A percentile compares a stretch with the other conserved stretches of the same genome.
Evolutionary conservation across 805 yeast genomes (phyloP).

Genomic region (Cyberlindnera americana): DNA sequence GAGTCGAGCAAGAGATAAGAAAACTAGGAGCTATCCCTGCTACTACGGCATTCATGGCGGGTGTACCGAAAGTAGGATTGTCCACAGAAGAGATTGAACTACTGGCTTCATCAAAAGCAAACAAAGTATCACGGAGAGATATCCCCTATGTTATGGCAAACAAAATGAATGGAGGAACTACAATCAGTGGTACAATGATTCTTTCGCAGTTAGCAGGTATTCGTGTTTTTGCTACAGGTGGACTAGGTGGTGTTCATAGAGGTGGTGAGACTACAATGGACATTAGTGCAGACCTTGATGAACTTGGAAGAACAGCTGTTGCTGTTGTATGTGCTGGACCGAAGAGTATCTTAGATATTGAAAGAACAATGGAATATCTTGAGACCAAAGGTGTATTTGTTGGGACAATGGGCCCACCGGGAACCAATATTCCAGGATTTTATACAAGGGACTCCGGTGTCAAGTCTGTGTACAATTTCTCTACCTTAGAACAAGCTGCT

Average conservation of each 20-base stretch:
- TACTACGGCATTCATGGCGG: conserved; percentile 73
- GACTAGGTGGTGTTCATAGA: conserved; percentile 87
- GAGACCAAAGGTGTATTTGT: conserved; percentile 93
- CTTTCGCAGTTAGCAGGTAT: conserved; percentile 73
- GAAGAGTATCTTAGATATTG: conserved; percentile 77
- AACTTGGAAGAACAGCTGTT: conserved; percentile 76
- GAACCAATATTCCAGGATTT: conserved; percentile 72
- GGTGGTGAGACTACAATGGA: conserved; percentile 76
- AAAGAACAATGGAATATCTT: conserved; percentile 75
- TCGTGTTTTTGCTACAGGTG: conserved; percentile 88
- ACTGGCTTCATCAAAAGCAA: conserved; percentile 39
- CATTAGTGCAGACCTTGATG: conserved; percentile 83
- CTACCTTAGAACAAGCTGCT: conserved; percentile 58
- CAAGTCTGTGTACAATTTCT: conserved; percentile 61
- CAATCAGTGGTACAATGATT: conserved; percentile 87
- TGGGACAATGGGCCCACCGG: conserved; percentile 55
- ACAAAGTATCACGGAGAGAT: conserved; percentile 78
- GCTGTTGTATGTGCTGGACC: conserved; percentile 94
- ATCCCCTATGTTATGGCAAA: conserved; percentile 67
- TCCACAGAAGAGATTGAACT: conserved; percentile 41
- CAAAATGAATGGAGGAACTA: conserved; percentile 76
- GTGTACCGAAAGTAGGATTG: conserved; percentile 70
- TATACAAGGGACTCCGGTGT: conserved; percentile 75
- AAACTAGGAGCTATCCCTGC: conserved; percentile 74
- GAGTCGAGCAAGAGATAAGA: conserved; percentile 62